Base-by-base conservation (phyloP, 345 rosid species). In the Stellera chamaejasme region DNA sequence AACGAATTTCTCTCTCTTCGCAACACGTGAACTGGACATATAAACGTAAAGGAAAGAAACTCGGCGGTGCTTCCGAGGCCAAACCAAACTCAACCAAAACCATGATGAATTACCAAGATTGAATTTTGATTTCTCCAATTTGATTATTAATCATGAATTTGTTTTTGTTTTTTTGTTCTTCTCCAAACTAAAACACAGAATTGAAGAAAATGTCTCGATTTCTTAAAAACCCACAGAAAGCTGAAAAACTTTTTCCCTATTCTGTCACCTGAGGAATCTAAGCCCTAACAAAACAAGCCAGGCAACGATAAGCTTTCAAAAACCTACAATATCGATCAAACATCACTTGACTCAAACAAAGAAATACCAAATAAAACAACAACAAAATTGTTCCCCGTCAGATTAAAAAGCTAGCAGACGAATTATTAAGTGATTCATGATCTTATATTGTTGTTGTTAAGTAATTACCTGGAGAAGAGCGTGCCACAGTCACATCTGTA, bases 401-500 rank as follows among this genome's bases (percentile, higher is more conserved):
- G 32, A 14, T 44, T 6, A 15, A 23, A 19, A 19, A 19, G n/a
- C n/a, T n/a, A n/a, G 23, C 23, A 19, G 23, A 19, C 23, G 23
- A 19, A 19, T 19, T 19, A 19, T 19, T 19, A 19, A 19, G 1
- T 19, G 23, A 19, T 19, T 19, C 23, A 19, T 19, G 23, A 19
- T 19, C 23, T 19, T 19, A 19, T 19, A 19, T 19, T 19, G 23
- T 19, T 19, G 23, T 19, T 19, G 23, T 19, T 19, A 19, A 19
- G 23, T 52, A 16, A 10, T 57, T 77, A 85, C 95, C 95, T 79
- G 10, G 95, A 83, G 74, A 83, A 86, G 67, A 83, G 83, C 60
- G 94, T 86, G 57, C 94, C 90, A 66, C 94, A 86, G 62, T 83
- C 90, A 63, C 94, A 86, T 61, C 85, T 66, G 64, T 82, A 86